These are phyloP conservation scores for Antrodiella citrinella DNA, from an alignment of 768 basidiomycete genomes.

Conservation along the genomic window DNA sequence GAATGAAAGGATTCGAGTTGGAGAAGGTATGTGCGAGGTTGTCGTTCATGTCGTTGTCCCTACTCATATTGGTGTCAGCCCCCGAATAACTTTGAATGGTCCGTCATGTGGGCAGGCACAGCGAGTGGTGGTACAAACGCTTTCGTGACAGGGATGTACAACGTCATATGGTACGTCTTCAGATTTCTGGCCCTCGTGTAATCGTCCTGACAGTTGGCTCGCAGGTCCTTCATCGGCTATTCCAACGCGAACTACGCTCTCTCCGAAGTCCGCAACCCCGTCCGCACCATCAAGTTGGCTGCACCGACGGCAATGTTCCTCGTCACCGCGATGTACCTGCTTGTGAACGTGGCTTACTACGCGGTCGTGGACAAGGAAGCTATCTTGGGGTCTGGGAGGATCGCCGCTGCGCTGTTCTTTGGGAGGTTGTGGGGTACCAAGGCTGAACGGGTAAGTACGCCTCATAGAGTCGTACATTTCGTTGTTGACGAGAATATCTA, in stretches of 20 bases:
- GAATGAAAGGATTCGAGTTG: conserved; percentile 41
- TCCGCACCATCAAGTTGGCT: conserved; percentile 62
- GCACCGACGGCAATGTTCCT: conserved; percentile 56
- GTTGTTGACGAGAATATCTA: conserved; percentile 17
- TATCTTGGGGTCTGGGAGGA: conserved; percentile 53
- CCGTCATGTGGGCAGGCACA: conserved; percentile 56
- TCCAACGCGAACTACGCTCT: conserved; percentile 69
- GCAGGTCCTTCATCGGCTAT: conserved; percentile 67
- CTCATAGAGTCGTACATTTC: background rate
- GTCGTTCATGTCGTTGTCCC: background rate
- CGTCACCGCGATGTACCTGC: conserved; percentile 53
- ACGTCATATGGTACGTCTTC: conserved; percentile 57
- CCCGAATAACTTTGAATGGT: conserved; percentile 53
- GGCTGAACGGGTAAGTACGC: conserved; percentile 42
- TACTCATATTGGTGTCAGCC: conserved; percentile 15
- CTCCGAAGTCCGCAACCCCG: conserved; percentile 62
- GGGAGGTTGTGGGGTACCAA: conserved; percentile 59
- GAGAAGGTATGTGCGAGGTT: conserved; percentile 44
- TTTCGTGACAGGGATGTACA: conserved; percentile 57
- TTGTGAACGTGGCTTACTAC: conserved; percentile 68
- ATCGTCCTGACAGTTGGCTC: background rate
- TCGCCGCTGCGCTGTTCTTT: conserved; percentile 73
- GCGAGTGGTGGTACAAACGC: conserved; percentile 43
- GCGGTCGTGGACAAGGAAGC: conserved; percentile 64
- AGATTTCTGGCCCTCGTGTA: background rate